phyloP scores from a whole-genome alignment of 306 rosid genomes.

The Vicia sativa region DNA sequence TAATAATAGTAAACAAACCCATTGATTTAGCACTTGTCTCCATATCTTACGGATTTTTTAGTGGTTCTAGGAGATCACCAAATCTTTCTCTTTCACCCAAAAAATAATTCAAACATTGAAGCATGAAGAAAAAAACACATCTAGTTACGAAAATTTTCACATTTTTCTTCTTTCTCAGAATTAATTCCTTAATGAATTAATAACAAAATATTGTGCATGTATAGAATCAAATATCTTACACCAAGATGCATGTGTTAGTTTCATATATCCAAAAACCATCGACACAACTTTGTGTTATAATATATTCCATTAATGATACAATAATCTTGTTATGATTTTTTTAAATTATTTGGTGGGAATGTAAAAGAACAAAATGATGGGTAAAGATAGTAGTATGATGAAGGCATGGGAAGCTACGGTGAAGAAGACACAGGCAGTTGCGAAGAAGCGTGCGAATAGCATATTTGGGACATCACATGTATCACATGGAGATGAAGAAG shows the following conservation, averaged over 20 bases:
- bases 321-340: constrained; percentile 11
- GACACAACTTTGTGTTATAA: constrained; percentile 21
- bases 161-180: constrained; percentile 22
- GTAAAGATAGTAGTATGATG: constrained; percentile 67
- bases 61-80: constrained; percentile 62
- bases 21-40: constrained; percentile 42
- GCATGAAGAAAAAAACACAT: constrained; percentile 10
- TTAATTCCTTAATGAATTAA: constrained; percentile 11
- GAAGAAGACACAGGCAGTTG: constrained; percentile 78
- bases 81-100: constrained; percentile 50
- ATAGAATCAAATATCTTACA: constrained; percentile 18
- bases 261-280: constrained; percentile 22
- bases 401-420: constrained; percentile 96
- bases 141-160: constrained; percentile 8
- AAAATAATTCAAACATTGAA: constrained; percentile 38
- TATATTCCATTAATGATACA: constrained; percentile 3
- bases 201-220: constrained; percentile 12
- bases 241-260: constrained; percentile 41
- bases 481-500: constrained; percentile 42
- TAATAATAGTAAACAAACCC: constrained; percentile 40
- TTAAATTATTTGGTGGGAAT: neutral
- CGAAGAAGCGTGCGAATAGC: constrained; percentile 79
- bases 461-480: constrained; percentile 59
- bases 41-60: constrained; percentile 51
- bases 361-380: constrained; percentile 48